A percentile compares a stretch with the other conserved stretches of the same genome.
Conservation (phyloP, 805 yeast species). For the Cyberlindnera xishuangbannaensis region DNA sequence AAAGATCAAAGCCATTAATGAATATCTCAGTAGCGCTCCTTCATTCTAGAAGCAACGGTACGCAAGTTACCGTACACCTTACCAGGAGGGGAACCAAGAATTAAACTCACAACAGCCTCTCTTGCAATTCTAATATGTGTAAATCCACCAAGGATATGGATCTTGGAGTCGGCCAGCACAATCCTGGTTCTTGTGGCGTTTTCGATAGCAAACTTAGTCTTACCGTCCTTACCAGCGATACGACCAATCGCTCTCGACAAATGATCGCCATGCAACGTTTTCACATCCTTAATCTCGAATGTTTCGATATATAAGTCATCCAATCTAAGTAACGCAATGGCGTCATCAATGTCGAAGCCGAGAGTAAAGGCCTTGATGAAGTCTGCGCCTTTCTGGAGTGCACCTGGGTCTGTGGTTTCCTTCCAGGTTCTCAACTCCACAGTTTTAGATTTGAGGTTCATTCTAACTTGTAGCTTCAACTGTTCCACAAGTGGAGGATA, state of each 20-base stretch:
- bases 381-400: slow-evolving; percentile 97
- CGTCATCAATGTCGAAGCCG: slow-evolving; percentile 96
- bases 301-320: slow-evolving; percentile 97
- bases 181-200: slow-evolving; percentile 98
- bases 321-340: slow-evolving; percentile 86
- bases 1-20: not conserved
- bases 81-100: slow-evolving; percentile 97
- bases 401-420: slow-evolving; percentile 84
- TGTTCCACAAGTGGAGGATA: slow-evolving; percentile 96
- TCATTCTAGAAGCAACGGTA: slow-evolving; percentile 94
- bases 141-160: slow-evolving; percentile 95
- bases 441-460: slow-evolving; percentile 83
- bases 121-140: slow-evolving; percentile 98
- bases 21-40: slow-evolving; percentile 69
- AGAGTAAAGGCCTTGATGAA: slow-evolving; percentile 91
- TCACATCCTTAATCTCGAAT: slow-evolving; percentile 94
- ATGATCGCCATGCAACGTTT: slow-evolving; percentile 93
- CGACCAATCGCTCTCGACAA: slow-evolving; percentile 98
- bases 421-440: slow-evolving; percentile 83
- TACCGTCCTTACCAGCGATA: slow-evolving; percentile 99
- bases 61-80: slow-evolving; percentile 96
- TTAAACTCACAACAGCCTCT: slow-evolving; percentile 89
- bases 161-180: slow-evolving; percentile 93
- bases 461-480: slow-evolving; percentile 89
- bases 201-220: slow-evolving; percentile 96